These are phyloP conservation scores for Secale cereale DNA, from an alignment of 176 grass and related monocot species.

Conservation along the genomic window DNA sequence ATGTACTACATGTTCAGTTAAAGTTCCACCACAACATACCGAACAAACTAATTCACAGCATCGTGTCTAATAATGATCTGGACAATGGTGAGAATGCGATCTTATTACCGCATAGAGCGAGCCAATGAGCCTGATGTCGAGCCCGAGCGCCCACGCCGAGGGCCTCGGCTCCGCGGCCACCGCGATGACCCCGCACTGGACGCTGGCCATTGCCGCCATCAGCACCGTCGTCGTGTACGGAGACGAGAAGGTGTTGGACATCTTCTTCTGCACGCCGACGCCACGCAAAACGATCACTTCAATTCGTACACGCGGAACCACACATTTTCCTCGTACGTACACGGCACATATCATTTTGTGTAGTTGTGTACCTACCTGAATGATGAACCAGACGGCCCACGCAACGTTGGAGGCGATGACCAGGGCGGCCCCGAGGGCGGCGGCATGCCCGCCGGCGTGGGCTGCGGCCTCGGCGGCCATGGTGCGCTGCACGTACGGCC, in stretches of 20 bases:
- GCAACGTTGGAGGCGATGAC: constrained; percentile 24
- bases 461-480: neutral
- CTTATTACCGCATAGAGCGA: constrained; percentile 40
- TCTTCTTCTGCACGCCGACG: constrained; percentile 19
- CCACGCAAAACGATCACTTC: no score
- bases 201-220: constrained; percentile 45
- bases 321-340: no score
- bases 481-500: constrained; percentile 11
- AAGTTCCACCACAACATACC: no score
- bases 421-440: constrained; percentile 28
- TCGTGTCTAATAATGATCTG: neutral
- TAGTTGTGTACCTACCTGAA: constrained; percentile 5
- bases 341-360: no score
- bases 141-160: constrained; percentile 41
- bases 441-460: neutral
- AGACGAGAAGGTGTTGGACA: constrained; percentile 30
- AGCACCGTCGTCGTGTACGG: constrained; percentile 43
- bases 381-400: constrained; percentile 43
- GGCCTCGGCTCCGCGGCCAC: constrained; percentile 24
- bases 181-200: constrained; percentile 18
- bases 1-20: neutral
- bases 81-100: constrained; percentile 20
- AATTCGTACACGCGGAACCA: no score
- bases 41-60: neutral
- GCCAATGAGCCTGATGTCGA: constrained; percentile 42